Base-by-base conservation (phyloP, 164 flowering plant species). In the Piper longum region DNA sequence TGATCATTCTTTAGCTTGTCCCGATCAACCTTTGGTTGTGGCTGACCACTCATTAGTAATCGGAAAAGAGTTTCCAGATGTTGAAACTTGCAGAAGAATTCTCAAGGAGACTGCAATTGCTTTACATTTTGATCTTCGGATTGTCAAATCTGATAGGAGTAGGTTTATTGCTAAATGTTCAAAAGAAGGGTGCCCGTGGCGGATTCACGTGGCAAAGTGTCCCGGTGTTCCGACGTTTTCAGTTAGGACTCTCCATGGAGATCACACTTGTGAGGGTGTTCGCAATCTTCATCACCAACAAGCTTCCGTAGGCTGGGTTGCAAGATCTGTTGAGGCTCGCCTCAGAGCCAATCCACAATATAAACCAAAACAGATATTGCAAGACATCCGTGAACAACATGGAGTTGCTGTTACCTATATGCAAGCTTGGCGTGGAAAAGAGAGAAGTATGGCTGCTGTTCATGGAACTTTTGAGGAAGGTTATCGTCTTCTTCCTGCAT, bases 391-490 rank as follows among this genome's bases (percentile, higher is more conserved):
- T 39, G 91, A 85, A 56, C 86, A 82, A 74, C 98, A 92, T 80
- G 98, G 98, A 26, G 96, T 92, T 77, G 91, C 91, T 62, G 97
- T 92, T 5, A 86, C 98, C 64, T 92, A 92, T 72, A 80, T 89
- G 98, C 98, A 92, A 77, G 98, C 98, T 54, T 92, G 98, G 98
- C 88, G 98, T 44, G 98, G 98, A 18, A 92, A 89, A 74, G 98
- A 92, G 67, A 88, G 98, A 17, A 89, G 97, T 72, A 92, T 92
- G 98, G 96, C 97, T 72, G 93, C 97, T 43, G 85, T 92, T 71
- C 87, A 83, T 70, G 87, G 87, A 60, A 80, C 87, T 43, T 81
- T 69, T 65, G 87, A 83, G 54, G 87, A 83, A 69, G 87, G 87
- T 16, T 83, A 72, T 64, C 77, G 77, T 52, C 73, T 83, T 71